Conservation (phyloP, 768 basidiomycete genomes). For the Boletus tylopilopsis region DNA sequence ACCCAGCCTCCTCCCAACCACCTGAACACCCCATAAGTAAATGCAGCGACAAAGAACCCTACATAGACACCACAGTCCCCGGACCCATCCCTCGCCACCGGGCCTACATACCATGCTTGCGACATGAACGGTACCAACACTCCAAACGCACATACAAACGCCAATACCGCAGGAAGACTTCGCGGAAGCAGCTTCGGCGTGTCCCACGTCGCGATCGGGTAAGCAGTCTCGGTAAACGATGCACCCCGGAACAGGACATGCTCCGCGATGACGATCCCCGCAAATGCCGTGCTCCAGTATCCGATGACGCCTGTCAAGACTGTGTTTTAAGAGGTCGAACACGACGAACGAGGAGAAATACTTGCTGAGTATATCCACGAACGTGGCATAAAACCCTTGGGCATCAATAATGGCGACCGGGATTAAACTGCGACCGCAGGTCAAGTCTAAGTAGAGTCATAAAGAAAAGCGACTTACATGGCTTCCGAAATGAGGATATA, state of each 20-base stretch:
- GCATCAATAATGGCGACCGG: constrained; percentile 48
- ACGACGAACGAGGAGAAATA: neutral
- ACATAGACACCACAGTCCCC: constrained; percentile 49
- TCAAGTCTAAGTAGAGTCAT: neutral
- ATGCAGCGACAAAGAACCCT: constrained; percentile 32
- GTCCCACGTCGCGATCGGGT: constrained; percentile 39
- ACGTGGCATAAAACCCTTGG: constrained; percentile 40
- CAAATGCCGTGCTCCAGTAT: constrained; percentile 40
- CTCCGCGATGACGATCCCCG: constrained; percentile 39
- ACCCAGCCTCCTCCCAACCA: constrained; percentile 25
- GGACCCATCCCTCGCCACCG: constrained; percentile 40
- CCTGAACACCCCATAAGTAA: constrained; percentile 31
- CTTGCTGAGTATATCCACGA: constrained; percentile 40
- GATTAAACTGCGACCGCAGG: constrained; percentile 32
- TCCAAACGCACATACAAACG: constrained; percentile 38
- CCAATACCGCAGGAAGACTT: constrained; percentile 38
- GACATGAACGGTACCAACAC: constrained; percentile 47
- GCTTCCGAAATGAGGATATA: constrained; percentile 43
- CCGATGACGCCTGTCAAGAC: constrained; percentile 37
- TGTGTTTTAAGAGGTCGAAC: constrained; percentile 12
- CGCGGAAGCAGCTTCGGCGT: constrained; percentile 35
- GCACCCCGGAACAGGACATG: constrained; percentile 41
- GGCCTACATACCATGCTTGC: constrained; percentile 50
- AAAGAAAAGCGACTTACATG: constrained; percentile 38
- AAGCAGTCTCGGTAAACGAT: constrained; percentile 30